These are phyloP conservation scores for Cardiosporidium cionae DNA, from an alignment of 169 alveolate species.

Conservation along the genomic window DNA sequence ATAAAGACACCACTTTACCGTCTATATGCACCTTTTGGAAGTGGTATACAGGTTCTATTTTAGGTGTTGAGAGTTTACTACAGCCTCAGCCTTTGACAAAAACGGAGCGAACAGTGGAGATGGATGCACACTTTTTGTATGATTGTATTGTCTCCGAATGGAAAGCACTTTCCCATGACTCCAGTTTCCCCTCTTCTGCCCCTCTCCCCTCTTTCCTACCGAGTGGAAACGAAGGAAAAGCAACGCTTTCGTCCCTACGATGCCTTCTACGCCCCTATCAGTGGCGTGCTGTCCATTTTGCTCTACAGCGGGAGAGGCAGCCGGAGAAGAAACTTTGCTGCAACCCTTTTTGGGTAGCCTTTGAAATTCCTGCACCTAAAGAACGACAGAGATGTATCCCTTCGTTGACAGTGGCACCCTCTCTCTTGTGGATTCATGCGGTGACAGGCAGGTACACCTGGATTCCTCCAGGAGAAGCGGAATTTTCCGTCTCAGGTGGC, in stretches of 20 bases:
- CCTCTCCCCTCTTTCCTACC: too few species aligned
- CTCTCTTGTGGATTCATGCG: not conserved
- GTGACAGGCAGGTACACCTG: not conserved
- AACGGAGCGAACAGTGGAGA: too few species aligned
- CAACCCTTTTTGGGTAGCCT: not conserved
- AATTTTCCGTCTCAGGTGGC: constrained; percentile 16
- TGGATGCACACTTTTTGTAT: too few species aligned
- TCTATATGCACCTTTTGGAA: too few species aligned
- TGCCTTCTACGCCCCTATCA: constrained; percentile 32
- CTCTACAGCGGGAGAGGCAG: constrained; percentile 24
- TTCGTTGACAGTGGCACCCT: not conserved
- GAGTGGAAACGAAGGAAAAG: too few species aligned
- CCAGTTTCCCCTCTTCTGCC: too few species aligned
- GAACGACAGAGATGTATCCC: not conserved
- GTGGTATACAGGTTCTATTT: too few species aligned
- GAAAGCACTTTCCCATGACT: too few species aligned
- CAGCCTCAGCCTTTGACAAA: too few species aligned
- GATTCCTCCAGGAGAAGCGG: not conserved
- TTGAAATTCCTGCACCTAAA: not conserved
- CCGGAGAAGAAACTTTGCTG: not conserved
- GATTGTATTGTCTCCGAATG: too few species aligned
- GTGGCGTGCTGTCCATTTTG: constrained; percentile 30
- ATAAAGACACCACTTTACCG: too few species aligned
- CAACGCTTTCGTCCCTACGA: constrained; percentile 14
- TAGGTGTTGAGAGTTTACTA: too few species aligned